A percentile compares a stretch with the other conserved stretches of the same genome.
These are phyloP conservation scores for Somion occarium DNA, from an alignment of 1,284 basidiomycete genomes.

Conservation along the genomic window DNA sequence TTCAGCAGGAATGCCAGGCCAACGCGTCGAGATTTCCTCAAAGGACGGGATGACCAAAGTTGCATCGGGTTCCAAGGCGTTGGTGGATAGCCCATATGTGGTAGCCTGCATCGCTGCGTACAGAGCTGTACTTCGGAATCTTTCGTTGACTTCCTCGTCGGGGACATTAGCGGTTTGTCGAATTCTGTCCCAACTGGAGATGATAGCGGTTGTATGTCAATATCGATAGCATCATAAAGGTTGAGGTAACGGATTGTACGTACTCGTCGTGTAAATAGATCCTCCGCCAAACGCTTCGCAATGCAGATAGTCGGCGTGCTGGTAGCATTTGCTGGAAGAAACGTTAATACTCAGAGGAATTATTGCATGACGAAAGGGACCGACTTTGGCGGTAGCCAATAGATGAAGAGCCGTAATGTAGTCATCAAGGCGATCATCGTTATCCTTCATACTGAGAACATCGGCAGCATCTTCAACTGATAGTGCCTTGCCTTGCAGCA, in stretches of 20 bases:
- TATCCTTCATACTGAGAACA: slow-evolving; percentile 69
- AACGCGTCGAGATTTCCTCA: slow-evolving; percentile 59
- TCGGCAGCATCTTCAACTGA: slow-evolving; percentile 69
- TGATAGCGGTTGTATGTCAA: neutral
- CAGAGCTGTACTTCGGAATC: slow-evolving; percentile 66
- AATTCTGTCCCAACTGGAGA: slow-evolving; percentile 64
- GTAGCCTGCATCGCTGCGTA: slow-evolving; percentile 54
- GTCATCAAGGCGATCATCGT: slow-evolving; percentile 45
- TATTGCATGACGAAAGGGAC: slow-evolving; percentile 12
- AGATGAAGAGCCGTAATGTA: slow-evolving; percentile 64
- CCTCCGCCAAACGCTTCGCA: slow-evolving; percentile 80
- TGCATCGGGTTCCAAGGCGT: slow-evolving; percentile 48
- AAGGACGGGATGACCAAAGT: slow-evolving; percentile 49
- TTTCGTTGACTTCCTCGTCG: slow-evolving; percentile 64
- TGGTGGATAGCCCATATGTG: slow-evolving; percentile 42
- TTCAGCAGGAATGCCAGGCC: slow-evolving; percentile 64
- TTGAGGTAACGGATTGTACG: slow-evolving; percentile 23
- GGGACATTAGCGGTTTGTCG: slow-evolving; percentile 63
- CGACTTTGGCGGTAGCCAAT: slow-evolving; percentile 50
- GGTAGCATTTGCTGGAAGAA: slow-evolving; percentile 48
- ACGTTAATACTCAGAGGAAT: neutral
- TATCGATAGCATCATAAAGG: neutral
- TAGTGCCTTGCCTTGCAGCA: slow-evolving; percentile 66
- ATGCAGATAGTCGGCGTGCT: slow-evolving; percentile 61
- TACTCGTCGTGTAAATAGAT: slow-evolving; percentile 88